A percentile compares a stretch with the other conserved stretches of the same genome.
Conservation (phyloP, 148 eudicot species). For the Rhododendron molle region DNA sequence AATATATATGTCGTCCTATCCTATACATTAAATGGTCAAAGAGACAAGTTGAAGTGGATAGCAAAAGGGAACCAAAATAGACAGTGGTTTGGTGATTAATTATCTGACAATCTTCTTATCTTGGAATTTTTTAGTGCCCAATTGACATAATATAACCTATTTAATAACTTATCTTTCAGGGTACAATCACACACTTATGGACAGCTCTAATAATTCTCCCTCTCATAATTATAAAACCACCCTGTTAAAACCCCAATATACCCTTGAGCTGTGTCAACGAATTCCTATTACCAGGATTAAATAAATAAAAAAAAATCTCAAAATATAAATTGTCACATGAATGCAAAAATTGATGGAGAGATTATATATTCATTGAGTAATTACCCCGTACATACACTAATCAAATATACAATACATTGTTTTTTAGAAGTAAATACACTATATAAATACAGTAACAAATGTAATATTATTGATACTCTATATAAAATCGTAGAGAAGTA, state of each 20-base stretch:
- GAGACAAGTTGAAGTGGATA: constrained; percentile 10
- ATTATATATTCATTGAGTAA: background rate
- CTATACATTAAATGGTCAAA: background rate
- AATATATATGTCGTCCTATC: background rate
- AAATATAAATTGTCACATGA: background rate
- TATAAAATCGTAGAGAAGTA: background rate
- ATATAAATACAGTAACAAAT: background rate
- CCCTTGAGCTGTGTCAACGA: background rate
- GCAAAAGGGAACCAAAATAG: background rate
- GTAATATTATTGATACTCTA: background rate
- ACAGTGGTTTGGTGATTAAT: constrained; percentile 12
- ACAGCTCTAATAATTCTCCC: background rate
- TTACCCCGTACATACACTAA: background rate
- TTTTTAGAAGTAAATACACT: background rate
- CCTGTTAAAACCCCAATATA: background rate
- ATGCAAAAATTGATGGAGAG: background rate
- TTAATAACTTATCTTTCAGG: background rate
- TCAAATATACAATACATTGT: background rate
- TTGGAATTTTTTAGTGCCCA: background rate
- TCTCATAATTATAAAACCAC: background rate
- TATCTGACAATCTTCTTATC: constrained; percentile 5
- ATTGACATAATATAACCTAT: background rate
- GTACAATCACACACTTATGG: background rate
- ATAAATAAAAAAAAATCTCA: background rate
- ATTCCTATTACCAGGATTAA: background rate